Evolutionary conservation across 2,329 filamentous ascomycete species (phyloP).

Genomic region (Xylaria sp.): DNA sequence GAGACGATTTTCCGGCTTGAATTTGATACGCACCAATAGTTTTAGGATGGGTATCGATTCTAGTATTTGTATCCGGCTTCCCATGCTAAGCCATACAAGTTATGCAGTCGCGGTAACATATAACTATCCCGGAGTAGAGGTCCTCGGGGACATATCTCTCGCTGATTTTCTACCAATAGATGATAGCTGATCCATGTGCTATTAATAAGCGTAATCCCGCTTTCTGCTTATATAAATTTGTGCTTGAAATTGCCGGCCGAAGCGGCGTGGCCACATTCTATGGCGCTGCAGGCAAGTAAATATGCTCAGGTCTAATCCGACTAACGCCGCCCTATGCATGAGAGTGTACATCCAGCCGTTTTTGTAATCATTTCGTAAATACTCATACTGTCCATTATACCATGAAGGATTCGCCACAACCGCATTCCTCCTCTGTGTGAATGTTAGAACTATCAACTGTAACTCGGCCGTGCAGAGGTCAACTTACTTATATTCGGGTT

Average conservation of each 20-base stretch:
- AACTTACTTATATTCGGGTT: slow-evolving; percentile 98
- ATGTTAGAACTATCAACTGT: slow-evolving; percentile 47
- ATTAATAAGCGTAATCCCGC: slow-evolving; percentile 22
- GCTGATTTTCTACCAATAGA: not conserved
- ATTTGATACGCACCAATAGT: not conserved
- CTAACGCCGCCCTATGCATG: slow-evolving; percentile 46
- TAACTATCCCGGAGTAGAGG: slow-evolving; percentile 2
- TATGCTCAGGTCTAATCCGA: slow-evolving; percentile 31
- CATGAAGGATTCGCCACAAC: slow-evolving; percentile 97
- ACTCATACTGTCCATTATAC: slow-evolving; percentile 58
- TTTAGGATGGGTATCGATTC: slow-evolving; percentile 19
- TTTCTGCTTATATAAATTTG: not conserved
- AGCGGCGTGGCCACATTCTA: slow-evolving; percentile 3
- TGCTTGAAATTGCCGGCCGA: slow-evolving; percentile 9
- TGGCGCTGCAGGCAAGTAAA: slow-evolving; percentile 8
- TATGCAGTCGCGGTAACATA: not conserved
- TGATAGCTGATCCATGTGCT: slow-evolving; percentile 16
- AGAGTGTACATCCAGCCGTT: slow-evolving; percentile 33
- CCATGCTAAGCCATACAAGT: not conserved
- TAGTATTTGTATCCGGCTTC: not conserved
- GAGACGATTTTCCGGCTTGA: not conserved
- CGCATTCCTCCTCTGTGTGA: slow-evolving; percentile 88
- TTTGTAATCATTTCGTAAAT: slow-evolving; percentile 18
- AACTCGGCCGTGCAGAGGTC: no score
- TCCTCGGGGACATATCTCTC: slow-evolving; percentile 9